Base-by-base conservation (phyloP, 2,329 filamentous ascomycete species). In the Lachnellula subtilissima region DNA sequence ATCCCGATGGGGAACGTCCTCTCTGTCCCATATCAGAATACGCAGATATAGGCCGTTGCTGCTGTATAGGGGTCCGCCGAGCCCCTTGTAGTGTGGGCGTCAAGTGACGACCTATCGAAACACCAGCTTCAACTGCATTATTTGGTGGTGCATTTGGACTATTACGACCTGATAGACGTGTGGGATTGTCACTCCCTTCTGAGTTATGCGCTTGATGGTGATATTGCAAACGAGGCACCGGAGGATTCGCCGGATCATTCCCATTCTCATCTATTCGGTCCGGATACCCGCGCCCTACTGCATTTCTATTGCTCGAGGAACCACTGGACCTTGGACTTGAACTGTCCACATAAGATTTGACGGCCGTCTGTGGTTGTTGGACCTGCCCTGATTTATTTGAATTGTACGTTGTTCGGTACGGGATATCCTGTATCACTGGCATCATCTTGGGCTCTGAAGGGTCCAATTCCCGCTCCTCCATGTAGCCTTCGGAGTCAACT, bases 1-100 rank as follows among this genome's bases (percentile, higher is more conserved):
- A 57, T 19, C 57, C 75, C 32, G 45, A 60, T 2, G 82, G 81
- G 14, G 83, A 86, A 36, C 87, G 83, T 36, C 86, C 85, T 52
- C 86, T 82, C 36, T 75, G 73, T 28, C 80, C 81, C 59, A 84
- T 74, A 48, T 96, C 91, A 15, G 89, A 94, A 71, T 91, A 92
- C 5, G 86, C 78, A 12, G 92, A 96, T 23, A 79, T 79, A 5
- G 91, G 91, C 51, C 92, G 81, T 40, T 40, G 37, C 17, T 32
- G 28, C 42, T 81, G 80, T 60, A 88, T 69, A 14, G 82, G 83
- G 57, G 76, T 83, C 66, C 83, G 75, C 65, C 78, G 75, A 62
- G 80, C 75, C 56, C 75, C 52, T 65, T 76, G 74, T 12, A 80
- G 78, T 46, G 72, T 83, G 23, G 81, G 84, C 3, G 84, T 84